Base-by-base conservation (phyloP, 73 alveolate species). In the Paramecium primaurelia region DNA sequence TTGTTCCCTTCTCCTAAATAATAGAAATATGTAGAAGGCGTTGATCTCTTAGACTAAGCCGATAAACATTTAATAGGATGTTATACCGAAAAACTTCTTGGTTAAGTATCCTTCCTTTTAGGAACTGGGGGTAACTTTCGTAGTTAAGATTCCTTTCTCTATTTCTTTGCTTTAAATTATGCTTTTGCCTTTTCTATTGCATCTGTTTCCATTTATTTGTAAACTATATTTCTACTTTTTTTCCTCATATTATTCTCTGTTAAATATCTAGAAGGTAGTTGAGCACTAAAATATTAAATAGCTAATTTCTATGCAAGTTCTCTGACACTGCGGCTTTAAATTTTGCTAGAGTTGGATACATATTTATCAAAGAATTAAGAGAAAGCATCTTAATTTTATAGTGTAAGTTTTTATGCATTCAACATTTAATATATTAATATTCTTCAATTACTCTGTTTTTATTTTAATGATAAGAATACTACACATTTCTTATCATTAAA, bases 1-100 rank as follows among this genome's bases (percentile, higher is more conserved):
- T 80, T 80, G 28, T 80, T 80, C 30, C 91, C 91, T 4, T 80
- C 91, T 42, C 91, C 91, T 14, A 80, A 16, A 2, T 47, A 49
- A 20, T 42, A 80, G 20, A 26, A 18, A n/a, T 42, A 80, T 44
- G 32, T 45, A 9, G 71, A 12, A 12, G 71, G 71, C 49, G 4
- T 28, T 11, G 40, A 40, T 34, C 59, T 34, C n/a, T 25, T 36
- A 12, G 64, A 34, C n/a, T 37, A 40, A 12, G 68, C 59, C 64
- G 58, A 73, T 64, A 64, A 20, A 64, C 84, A 64, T 64, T 64
- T 64, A 3, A 64, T 64, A 10, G 49, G 84, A 18, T 51, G 84
- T 73, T 73, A 73, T 34, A 73, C 36, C 2, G 87, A 73, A 10
- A 73, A 36, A 73, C 87, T 73, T 40, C 60, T 32, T 73, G 87